These are phyloP conservation scores for Solanum pinnatisectum DNA, from an alignment of 257 asterid species.

Conservation along the genomic window DNA sequence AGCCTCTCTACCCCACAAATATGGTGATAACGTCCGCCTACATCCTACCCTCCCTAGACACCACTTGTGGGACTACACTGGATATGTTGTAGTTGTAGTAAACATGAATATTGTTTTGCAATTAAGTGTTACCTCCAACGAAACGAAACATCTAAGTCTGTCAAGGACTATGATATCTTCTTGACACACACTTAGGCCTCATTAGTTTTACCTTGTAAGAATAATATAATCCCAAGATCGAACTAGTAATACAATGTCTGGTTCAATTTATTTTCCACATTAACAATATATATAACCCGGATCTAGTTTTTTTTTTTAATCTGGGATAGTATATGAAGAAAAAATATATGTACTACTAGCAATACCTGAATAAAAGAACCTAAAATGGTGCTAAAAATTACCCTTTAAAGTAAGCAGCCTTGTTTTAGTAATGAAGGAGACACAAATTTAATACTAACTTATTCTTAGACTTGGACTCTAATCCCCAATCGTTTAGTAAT, in stretches of 20 bases:
- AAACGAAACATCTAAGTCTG: not conserved
- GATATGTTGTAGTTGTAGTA: not conserved
- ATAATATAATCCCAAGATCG: not conserved
- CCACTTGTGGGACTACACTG: not conserved
- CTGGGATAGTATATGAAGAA: no score
- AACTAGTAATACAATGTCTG: not conserved
- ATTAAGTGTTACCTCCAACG: not conserved
- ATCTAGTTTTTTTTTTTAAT: not conserved
- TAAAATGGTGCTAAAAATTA: not conserved
- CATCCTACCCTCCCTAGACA: not conserved
- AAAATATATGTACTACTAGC: not conserved
- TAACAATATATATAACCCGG: not conserved
- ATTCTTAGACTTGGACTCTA: not conserved
- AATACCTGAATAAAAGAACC: not conserved
- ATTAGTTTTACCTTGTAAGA: not conserved
- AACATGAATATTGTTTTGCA: not conserved
- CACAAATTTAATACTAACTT: not conserved
- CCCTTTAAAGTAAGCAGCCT: not conserved
- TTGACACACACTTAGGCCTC: not conserved
- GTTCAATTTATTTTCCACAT: not conserved
- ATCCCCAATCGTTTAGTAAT: not conserved
- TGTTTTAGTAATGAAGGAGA: not conserved
- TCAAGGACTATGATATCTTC: not conserved
- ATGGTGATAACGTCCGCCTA: not conserved
- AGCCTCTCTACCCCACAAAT: not conserved